phyloP scores from a whole-genome alignment of 2,329 filamentous ascomycete species.

The Diaporthe ilicicola region DNA sequence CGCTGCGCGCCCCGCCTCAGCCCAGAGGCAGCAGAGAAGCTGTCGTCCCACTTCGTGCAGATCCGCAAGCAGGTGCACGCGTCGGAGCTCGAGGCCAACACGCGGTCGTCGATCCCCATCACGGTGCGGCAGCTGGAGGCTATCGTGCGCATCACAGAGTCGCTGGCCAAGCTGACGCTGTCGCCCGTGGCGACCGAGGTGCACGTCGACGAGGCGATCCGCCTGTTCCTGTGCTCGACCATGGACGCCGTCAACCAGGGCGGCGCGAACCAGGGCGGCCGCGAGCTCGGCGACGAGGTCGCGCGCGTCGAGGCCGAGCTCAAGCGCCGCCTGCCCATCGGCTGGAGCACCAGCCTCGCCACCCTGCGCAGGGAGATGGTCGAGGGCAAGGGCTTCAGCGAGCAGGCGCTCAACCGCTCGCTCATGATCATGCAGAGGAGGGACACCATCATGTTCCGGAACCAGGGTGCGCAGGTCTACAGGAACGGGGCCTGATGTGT shows the following conservation, averaged over 20 bases:
- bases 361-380: conserved; percentile 91
- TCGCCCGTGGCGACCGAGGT: conserved; percentile 86
- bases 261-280: conserved; percentile 77
- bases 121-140: conserved; percentile 97
- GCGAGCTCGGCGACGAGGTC: conserved; percentile 91
- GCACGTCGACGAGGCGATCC: conserved; percentile 97
- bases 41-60: conserved; percentile 96
- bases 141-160: conserved; percentile 96
- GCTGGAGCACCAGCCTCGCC: conserved; percentile 91
- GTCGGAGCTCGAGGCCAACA: conserved; percentile 87
- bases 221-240: conserved; percentile 93
- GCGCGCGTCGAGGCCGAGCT: conserved; percentile 88
- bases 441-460: conserved; percentile 85
- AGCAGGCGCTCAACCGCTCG: conserved; percentile 84
- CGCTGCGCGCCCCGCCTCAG: conserved; percentile 93
- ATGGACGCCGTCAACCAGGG: conserved; percentile 98
- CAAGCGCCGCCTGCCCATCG: conserved; percentile 86
- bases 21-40: conserved; percentile 90
- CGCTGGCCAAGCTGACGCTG: conserved; percentile 89
- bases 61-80: conserved; percentile 95
- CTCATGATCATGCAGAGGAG: conserved; percentile 86
- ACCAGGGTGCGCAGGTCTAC: conserved; percentile 79
- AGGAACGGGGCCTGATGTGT: conserved; percentile 70
- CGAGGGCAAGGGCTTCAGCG: conserved; percentile 87
- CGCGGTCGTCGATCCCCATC: conserved; percentile 93